Evolutionary conservation across 768 basidiomycete genomes (phyloP).

Genomic region (Hygrophoropsis aurantiaca): DNA sequence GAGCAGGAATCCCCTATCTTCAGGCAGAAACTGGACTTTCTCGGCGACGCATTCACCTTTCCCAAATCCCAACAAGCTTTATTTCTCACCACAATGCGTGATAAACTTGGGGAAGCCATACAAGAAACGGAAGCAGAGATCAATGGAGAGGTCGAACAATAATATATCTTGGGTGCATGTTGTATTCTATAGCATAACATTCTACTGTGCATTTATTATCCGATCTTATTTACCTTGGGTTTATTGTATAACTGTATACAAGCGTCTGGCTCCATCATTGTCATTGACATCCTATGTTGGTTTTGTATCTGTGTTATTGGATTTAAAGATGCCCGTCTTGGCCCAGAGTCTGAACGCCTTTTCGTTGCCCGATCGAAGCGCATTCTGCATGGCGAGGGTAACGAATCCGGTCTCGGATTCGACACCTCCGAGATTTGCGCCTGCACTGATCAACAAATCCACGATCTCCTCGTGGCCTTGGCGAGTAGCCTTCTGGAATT

Average conservation of each 20-base stretch:
- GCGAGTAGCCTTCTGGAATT: slow-evolving; percentile 60
- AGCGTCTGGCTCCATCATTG: too few species aligned
- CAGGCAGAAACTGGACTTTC: slow-evolving; percentile 58
- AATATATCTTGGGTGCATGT: slow-evolving; percentile 8
- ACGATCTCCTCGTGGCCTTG: slow-evolving; percentile 65
- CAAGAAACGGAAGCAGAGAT: slow-evolving; percentile 24
- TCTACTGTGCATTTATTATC: slow-evolving; percentile 2
- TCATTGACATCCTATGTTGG: not conserved
- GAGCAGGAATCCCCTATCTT: slow-evolving; percentile 61
- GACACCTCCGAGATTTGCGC: slow-evolving; percentile 69
- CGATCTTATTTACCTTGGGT: not conserved
- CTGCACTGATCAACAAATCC: slow-evolving; percentile 64
- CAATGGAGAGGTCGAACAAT: slow-evolving; percentile 21
- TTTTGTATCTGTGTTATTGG: not conserved
- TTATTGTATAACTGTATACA: not conserved
- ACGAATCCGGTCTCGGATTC: slow-evolving; percentile 63
- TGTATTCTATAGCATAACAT: slow-evolving; percentile 3
- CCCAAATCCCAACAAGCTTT: slow-evolving; percentile 61
- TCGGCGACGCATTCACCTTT: slow-evolving; percentile 68
- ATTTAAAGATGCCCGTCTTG: slow-evolving; percentile 44
- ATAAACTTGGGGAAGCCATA: slow-evolving; percentile 43
- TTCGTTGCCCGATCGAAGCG: slow-evolving; percentile 40
- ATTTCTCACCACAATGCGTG: slow-evolving; percentile 63
- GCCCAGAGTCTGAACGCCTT: slow-evolving; percentile 51
- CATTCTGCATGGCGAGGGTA: slow-evolving; percentile 42